Evolutionary conservation across 1,284 basidiomycete genomes (phyloP), one percentile per base, ranked within the genome.

Genomic region (Trametes polyzona): DNA sequence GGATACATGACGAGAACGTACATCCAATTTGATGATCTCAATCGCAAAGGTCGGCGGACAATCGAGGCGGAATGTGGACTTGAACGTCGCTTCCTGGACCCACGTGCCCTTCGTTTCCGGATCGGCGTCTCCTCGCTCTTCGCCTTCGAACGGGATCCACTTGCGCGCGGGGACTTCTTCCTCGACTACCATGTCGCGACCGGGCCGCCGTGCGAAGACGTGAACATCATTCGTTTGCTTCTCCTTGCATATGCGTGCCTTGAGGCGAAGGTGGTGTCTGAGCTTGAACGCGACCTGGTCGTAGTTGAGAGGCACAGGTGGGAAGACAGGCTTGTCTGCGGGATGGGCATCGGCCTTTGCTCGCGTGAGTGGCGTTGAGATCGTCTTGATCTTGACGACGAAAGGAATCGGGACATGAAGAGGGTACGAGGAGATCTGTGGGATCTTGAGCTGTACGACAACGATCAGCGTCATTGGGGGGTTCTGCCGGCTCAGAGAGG

Each of bases 361-460:
- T 10, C 32, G 46, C 14, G 52, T 9, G 27, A 46, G 43, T 1
- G 59, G 59, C 10, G 59, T 32, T 21, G 52, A 43, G 17, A 33
- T 54, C 9, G 59, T 57, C 29, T 24, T 54, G 39, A 61, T 37
- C 23, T 39, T 51, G 39, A 61, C 49, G 19, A 40, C 16, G 40
- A 50, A 57, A 6, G 59, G 59, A 17, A 61, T 55, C 16, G 44
- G 47, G 3, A 55, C 33, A 44, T 53, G 52, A 12, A 57, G 35
- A 2, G 59, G 55, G 5, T 51, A 47, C 21, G 43, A 30, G 2
- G 47, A 29, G 16, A 55, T 37, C 29, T 40, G 48, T 0, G 65
- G 64, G 16, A 68, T 27, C 10, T 44, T 17, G 12, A 66, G 52
- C 66, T 68, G 41, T 4, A 32, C n/a, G 21, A n/a, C n/a, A n/a